phyloP scores from a whole-genome alignment of 2,329 filamentous ascomycete genomes.

The Monosporascus ibericus region DNA sequence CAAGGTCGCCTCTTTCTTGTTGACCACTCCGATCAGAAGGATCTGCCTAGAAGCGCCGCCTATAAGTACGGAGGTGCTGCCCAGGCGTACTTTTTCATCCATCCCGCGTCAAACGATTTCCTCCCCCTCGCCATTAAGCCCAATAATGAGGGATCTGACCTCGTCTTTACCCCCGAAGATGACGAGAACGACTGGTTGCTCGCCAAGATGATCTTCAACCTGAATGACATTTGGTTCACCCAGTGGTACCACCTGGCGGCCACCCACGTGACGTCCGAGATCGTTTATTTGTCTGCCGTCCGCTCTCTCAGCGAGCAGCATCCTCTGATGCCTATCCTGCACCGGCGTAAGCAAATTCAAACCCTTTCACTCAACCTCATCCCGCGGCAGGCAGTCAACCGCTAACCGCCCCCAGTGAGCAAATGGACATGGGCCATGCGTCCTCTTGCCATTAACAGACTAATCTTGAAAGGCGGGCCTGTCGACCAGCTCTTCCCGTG shows the following conservation, averaged over 20 bases:
- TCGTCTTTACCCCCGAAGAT: slow-evolving; percentile 42
- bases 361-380: background rate
- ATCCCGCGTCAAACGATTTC: slow-evolving; percentile 32
- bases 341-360: slow-evolving; percentile 22
- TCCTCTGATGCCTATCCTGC: slow-evolving; percentile 34
- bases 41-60: slow-evolving; percentile 3
- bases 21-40: slow-evolving; percentile 34
- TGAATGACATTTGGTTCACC: slow-evolving; percentile 39
- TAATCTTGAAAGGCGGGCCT: slow-evolving; percentile 24
- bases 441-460: slow-evolving; percentile 17
- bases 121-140: slow-evolving; percentile 40
- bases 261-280: slow-evolving; percentile 38
- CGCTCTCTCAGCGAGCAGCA: slow-evolving; percentile 39
- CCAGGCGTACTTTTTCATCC: slow-evolving; percentile 41
- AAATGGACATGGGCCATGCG: slow-evolving; percentile 26
- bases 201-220: slow-evolving; percentile 44
- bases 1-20: slow-evolving; percentile 36
- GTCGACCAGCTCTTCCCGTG: slow-evolving; percentile 28
- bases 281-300: slow-evolving; percentile 37
- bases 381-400: slow-evolving; percentile 1
- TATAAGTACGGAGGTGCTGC: slow-evolving; percentile 33
- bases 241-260: slow-evolving; percentile 37
- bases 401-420: slow-evolving; percentile 15
- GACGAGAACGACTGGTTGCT: slow-evolving; percentile 40
- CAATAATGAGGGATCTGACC: slow-evolving; percentile 33